phyloP scores from a whole-genome alignment of 805 yeast genomes.

The Kregervanrija pseudodelftensis region DNA sequence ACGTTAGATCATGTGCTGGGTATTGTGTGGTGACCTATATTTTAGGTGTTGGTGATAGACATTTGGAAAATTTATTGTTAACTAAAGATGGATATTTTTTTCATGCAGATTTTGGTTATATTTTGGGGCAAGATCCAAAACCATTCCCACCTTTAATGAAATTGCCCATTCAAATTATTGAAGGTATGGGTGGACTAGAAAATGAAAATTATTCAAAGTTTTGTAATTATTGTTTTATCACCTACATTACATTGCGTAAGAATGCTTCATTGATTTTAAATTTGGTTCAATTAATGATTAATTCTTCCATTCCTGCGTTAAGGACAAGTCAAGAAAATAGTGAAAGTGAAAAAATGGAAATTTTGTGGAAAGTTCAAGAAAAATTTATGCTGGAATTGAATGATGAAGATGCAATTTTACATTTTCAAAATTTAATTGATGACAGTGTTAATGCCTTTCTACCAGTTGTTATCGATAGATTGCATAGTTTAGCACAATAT shows the following conservation, averaged over 20 bases:
- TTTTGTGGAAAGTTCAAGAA: conserved; percentile 87
- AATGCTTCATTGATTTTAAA: conserved; percentile 86
- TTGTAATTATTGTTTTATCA: conserved; percentile 89
- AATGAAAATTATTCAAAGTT: conserved; percentile 82
- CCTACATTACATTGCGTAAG: conserved; percentile 83
- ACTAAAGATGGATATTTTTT: conserved; percentile 80
- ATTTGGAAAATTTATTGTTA: conserved; percentile 80
- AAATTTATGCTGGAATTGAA: conserved; percentile 88
- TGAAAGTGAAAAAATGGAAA: conserved; percentile 70
- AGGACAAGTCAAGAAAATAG: conserved; percentile 32
- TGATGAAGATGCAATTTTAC: conserved; percentile 93
- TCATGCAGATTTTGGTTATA: conserved; percentile 98
- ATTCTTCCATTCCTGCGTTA: conserved; percentile 88
- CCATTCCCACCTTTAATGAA: conserved; percentile 99
- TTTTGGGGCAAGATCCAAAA: conserved; percentile 93
- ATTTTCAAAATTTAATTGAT: conserved; percentile 88
- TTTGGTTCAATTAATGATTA: conserved; percentile 87
- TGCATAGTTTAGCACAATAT: conserved; percentile 94
- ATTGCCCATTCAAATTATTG: conserved; percentile 91
- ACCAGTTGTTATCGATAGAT: conserved; percentile 91
- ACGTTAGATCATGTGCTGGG: conserved; percentile 93
- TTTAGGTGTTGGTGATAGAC: conserved; percentile 96
- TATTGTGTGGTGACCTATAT: conserved; percentile 94
- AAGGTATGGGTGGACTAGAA: conserved; percentile 93
- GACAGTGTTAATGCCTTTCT: conserved; percentile 90